Base-by-base conservation (phyloP, 1,284 basidiomycete species). In the Malassezia caprae region DNA sequence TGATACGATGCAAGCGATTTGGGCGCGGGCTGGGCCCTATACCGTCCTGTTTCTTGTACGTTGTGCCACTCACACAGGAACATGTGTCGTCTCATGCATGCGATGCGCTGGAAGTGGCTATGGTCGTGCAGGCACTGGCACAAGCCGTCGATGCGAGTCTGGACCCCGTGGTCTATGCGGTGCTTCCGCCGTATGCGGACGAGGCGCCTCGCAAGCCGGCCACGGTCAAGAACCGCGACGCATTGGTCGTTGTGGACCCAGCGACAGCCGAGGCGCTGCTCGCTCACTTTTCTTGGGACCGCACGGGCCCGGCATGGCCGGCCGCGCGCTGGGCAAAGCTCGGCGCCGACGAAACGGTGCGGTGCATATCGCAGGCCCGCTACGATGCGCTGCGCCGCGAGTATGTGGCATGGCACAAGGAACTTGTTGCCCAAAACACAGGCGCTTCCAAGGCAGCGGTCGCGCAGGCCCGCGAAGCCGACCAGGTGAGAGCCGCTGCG, bases 351-450 rank as follows among this genome's bases (percentile, higher is more conserved):
- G 39, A 19, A 6, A 7, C 21, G 6, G 12, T 49, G 17, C 44
- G 53, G 3, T 46, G 35, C 35, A 35, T 57, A 19, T 30, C 43
- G 8, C 11, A 15, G 13, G 43, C 21, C 11, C 23, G 12, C n/a
- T 52, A 26, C 15, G 15, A 35, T 2, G 28, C 19, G 24, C 23
- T 34, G 12, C 41, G 35, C 24, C 17, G 12, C 27, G 44, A 57
- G 35, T 57, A 57, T 24, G 8, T 10, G 10, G 35, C 28, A n/a
- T 57, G 55, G 55, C 48, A 40, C 19, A 37, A 21, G n/a, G 28
- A 40, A 28, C 34, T 57, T 4, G 43, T 57, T 2, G 19, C 17
- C 15, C 49, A 21, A 8, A 57, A 57, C 31, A 41, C 32, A 0
- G 19, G 13, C 1, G 49, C 49, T 5, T 44, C 47, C 8, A 42